Percentiles rank a stretch among this genome's conserved stretches.
These are phyloP conservation scores for Quercus variabilis DNA, from an alignment of 306 rosid species.

Conservation along the genomic window DNA sequence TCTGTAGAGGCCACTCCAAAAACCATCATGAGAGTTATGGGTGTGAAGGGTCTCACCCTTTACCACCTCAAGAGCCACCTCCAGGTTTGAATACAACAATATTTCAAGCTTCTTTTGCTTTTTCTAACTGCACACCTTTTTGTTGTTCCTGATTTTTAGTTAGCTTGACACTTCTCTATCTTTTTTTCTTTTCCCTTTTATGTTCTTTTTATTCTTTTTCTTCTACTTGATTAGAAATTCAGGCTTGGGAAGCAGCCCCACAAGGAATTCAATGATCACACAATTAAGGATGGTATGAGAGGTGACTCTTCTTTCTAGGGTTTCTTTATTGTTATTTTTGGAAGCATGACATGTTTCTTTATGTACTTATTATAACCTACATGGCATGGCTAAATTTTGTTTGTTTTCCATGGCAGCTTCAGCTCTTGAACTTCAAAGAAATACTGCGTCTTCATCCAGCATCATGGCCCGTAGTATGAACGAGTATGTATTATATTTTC, in stretches of 20 bases:
- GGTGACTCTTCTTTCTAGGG: slow-evolving; percentile 70
- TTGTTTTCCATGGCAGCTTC: slow-evolving; percentile 44
- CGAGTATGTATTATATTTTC: slow-evolving; percentile 50
- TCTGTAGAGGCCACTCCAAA: slow-evolving; percentile 93
- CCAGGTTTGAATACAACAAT: slow-evolving; percentile 59
- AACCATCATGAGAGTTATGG: slow-evolving; percentile 99
- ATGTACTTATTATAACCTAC: background rate
- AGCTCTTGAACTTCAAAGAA: slow-evolving; percentile 82
- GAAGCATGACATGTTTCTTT: background rate
- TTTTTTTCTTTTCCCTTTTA: background rate
- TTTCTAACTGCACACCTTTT: slow-evolving; percentile 15
- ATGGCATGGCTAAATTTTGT: background rate
- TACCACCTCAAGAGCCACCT: slow-evolving; percentile 99
- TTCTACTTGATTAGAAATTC: slow-evolving; percentile 57
- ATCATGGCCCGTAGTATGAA: slow-evolving; percentile 93
- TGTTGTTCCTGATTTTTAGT: slow-evolving; percentile 2
- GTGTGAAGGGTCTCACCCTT: slow-evolving; percentile 99
- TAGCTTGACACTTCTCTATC: slow-evolving; percentile 11
- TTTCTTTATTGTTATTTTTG: slow-evolving; percentile 19
- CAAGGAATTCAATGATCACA: slow-evolving; percentile 96
- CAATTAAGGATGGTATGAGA: slow-evolving; percentile 85
- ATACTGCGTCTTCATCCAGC: slow-evolving; percentile 74
- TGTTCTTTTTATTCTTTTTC: slow-evolving; percentile 20
- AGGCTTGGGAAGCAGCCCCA: slow-evolving; percentile 99
- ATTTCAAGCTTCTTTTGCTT: slow-evolving; percentile 27